These are phyloP conservation scores for Neonectria magnoliae DNA, from an alignment of 2,329 filamentous ascomycete genomes.

Conservation along the genomic window DNA sequence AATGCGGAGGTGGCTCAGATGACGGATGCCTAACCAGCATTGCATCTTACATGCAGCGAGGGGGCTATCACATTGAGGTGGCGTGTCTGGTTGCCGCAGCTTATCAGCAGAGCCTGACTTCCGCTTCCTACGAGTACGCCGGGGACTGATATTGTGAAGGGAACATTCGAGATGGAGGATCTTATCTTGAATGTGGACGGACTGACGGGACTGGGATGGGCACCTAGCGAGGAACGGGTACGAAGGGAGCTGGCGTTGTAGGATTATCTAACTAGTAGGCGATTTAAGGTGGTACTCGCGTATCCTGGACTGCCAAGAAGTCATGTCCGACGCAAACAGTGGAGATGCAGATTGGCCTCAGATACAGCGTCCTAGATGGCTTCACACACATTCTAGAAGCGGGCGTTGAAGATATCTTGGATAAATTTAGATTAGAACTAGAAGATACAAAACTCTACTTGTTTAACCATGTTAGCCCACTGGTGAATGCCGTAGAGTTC, in stretches of 20 bases:
- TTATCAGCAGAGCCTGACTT: no score
- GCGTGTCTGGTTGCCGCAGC: no score
- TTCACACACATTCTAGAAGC: neutral
- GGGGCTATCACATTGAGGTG: no score
- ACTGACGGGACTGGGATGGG: constrained; percentile 20
- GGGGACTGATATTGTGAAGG: constrained; percentile 6
- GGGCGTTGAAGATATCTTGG: neutral
- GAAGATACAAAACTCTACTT: neutral
- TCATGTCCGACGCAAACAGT: neutral
- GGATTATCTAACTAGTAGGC: no score
- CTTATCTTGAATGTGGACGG: constrained; percentile 27
- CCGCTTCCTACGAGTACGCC: constrained; percentile 18
- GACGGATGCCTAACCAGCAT: no score
- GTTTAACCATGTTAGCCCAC: neutral
- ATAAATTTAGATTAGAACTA: neutral
- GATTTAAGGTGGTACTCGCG: no score
- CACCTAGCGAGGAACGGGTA: constrained; percentile 9
- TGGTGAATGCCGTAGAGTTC: neutral
- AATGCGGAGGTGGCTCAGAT: no score
- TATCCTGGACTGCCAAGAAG: neutral
- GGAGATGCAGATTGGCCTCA: neutral
- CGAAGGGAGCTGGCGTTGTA: neutral
- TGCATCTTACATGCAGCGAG: no score
- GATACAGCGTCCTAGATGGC: neutral
- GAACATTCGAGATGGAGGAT: constrained; percentile 24